These are phyloP conservation scores for Erodium moschatum DNA, from an alignment of 441 rosid genomes.

Conservation along the genomic window DNA sequence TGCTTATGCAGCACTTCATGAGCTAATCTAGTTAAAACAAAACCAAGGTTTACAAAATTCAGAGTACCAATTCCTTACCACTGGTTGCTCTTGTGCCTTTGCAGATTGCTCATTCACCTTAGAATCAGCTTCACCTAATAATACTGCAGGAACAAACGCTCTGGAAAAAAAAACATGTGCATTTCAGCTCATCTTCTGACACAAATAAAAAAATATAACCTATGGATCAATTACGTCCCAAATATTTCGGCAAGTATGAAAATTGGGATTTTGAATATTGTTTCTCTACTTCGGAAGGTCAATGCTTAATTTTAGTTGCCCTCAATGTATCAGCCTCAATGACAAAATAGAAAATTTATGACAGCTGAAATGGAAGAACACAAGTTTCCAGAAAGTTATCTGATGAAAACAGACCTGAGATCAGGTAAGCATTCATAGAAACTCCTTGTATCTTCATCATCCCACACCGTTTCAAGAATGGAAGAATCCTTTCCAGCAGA, in stretches of 20 bases:
- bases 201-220: not conserved
- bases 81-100: constrained; percentile 58
- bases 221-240: not conserved
- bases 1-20: not conserved
- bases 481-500: constrained; percentile 72
- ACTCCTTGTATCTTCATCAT: constrained; percentile 94
- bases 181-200: not conserved
- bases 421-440: constrained; percentile 94
- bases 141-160: constrained; percentile 98
- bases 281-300: not conserved
- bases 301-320: not conserved
- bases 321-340: not conserved
- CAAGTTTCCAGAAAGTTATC: not conserved
- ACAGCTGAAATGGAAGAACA: constrained; percentile 4
- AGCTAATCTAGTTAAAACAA: not conserved
- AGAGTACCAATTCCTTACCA: constrained; percentile 47
- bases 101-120: constrained; percentile 69
- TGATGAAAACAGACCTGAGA: constrained; percentile 59
- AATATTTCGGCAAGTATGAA: not conserved
- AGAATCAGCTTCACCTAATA: constrained; percentile 84
- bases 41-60: constrained; percentile 1
- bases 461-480: constrained; percentile 78
- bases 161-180: constrained; percentile 35
- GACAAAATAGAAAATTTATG: not conserved
- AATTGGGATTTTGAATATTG: not conserved